Evolutionary conservation across 441 rosid species (phyloP), one percentile per base, ranked within the genome.

Genomic region (Adansonia gregorii): DNA sequence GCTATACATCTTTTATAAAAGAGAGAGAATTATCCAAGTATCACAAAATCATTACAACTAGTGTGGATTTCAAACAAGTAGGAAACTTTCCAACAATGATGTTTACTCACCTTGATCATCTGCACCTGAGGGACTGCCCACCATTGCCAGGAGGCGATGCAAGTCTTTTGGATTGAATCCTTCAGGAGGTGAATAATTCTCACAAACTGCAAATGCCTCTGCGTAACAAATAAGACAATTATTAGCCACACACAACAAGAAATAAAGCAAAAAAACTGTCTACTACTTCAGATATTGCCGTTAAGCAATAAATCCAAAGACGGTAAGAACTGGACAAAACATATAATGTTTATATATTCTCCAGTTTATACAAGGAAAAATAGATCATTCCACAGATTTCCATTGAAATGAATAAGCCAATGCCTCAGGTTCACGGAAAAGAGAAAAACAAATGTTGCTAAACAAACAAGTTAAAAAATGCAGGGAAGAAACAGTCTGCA

Each of bases 191-290:
- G 93, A 86, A 87, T 92, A 91, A 82, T 95, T 95, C 78, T 95
- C 99, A 51, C 98, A 95, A 59, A 94, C 95, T 5, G 97, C 97
- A 77, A 95, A 95, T 72, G 99, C 98, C 93, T 95, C 99, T 95
- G 84, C 75, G 87, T 58, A 74, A 81, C 66, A 73, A 79, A 81
- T 46, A 72, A 41, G 22, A 70, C 58, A 70, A 68, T 73, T 45
- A 31, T 84, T 56, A 85, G 83, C 39, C 10, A 35, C 51, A 56
- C 14, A 63, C 4, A 7, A 60, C 4, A 31, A 61, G 1, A 63
- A 19, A 61, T 14, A 72, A 54, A 27, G 31, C 39, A 11, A 27
- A 2, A 49, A 6, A 52, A 68, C 12, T 58, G 27, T 22, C 39
- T 8, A 60, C 11, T 60, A 10, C 39, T 60, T 60, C 3, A 22